Percentiles rank a stretch among this genome's conserved stretches.
phyloP scores from a whole-genome alignment of 108 stramenopile species.

The Nannochloropsis granulata region DNA sequence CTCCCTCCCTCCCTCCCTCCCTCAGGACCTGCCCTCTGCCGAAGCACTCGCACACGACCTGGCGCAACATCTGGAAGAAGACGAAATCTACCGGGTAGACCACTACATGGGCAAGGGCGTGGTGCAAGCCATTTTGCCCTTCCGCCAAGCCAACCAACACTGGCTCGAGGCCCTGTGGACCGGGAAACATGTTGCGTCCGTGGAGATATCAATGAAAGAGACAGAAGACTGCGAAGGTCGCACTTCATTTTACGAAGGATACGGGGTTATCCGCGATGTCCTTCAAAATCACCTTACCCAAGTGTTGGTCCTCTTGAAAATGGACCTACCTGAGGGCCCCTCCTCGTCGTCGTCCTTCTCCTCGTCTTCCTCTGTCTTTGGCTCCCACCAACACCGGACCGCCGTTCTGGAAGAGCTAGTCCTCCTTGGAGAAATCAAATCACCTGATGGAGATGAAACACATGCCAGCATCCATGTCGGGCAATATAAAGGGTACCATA shows the following conservation, averaged over 20 bases:
- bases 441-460: slow-evolving; percentile 41
- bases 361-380: background rate
- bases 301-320: slow-evolving; percentile 33
- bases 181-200: background rate
- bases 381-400: slow-evolving; percentile 50
- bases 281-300: slow-evolving; percentile 79
- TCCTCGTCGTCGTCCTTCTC: background rate
- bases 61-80: slow-evolving; percentile 47
- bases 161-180: slow-evolving; percentile 71
- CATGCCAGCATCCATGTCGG: slow-evolving; percentile 35
- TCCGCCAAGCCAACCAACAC: slow-evolving; percentile 58
- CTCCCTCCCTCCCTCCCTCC: slow-evolving; percentile 32
- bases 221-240: slow-evolving; percentile 54
- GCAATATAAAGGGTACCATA: background rate
- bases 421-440: slow-evolving; percentile 42
- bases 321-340: slow-evolving; percentile 27
- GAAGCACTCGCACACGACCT: background rate
- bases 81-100: slow-evolving; percentile 78
- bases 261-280: slow-evolving; percentile 75
- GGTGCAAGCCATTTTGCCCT: slow-evolving; percentile 72
- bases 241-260: slow-evolving; percentile 75
- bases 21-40: slow-evolving; percentile 23
- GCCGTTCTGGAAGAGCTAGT: slow-evolving; percentile 52
- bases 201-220: slow-evolving; percentile 33
- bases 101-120: slow-evolving; percentile 94